Evolutionary conservation across 345 rosid species (phyloP), one percentile per base, ranked within the genome.

Genomic region (Melaleuca quinquenervia): DNA sequence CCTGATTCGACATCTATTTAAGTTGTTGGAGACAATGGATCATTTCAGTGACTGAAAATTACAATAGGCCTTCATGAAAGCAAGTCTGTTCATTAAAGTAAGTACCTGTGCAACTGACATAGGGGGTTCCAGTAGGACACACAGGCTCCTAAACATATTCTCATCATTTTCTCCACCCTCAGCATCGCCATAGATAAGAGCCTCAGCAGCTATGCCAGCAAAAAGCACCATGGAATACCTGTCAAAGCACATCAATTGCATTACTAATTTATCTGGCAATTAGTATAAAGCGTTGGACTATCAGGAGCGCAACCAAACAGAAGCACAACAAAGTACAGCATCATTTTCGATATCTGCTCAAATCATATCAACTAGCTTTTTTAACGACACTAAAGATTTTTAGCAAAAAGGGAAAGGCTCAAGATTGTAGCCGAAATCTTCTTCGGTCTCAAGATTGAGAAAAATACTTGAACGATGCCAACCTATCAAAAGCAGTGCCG

Each of bases 151-250:
- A 87, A 96, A 96, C 85, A 94, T 88, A 90, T 96, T 96, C 88
- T 96, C 99, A 87, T 96, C 98, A 91, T 96, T 96, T 88, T 96
- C 99, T 85, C 99, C 98, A 84, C 98, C 98, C 90, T 96, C 98
- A 11, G 99, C 99, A 82, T 95, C 96, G 14, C 99, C 96, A 82
- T 96, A 96, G 60, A 96, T 91, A 55, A 96, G 95, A 48, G 99
- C 94, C 89, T 95, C 99, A 64, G 99, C 99, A 85, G 99, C 98
- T 91, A 95, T 96, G 85, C 99, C 99, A 86, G 97, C 98, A 88
- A 95, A 96, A 86, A 95, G 96, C 86, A 96, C 98, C 98, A 95
- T 95, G 92, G 94, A 91, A 88, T 96, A 96, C 94, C 99, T 95
- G 93, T 87, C 29, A 83, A 24, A 54, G 29, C 84, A 87, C 56